Evolutionary conservation across 495 filamentous ascomycete species (phyloP).

Genomic region (Entonaema liquescens): DNA sequence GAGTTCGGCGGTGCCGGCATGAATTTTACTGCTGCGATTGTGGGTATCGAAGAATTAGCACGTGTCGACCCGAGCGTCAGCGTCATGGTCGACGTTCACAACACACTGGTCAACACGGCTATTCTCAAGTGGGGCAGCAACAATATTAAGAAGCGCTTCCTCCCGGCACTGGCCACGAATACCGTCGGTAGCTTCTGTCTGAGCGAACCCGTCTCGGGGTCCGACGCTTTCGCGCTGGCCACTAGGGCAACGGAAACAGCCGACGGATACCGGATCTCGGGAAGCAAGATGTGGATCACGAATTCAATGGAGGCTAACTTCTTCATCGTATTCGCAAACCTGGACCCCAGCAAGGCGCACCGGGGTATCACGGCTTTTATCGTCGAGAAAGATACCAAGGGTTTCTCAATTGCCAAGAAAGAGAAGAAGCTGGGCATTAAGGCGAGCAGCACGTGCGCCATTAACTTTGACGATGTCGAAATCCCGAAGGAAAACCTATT

Average conservation of each 20-base stretch:
- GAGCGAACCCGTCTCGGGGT: conserved; percentile 91
- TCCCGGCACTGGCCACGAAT: conserved; percentile 86
- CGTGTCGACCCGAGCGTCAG: conserved; percentile 94
- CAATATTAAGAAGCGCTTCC: conserved; percentile 79
- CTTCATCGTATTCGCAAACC: conserved; percentile 98
- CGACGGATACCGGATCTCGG: conserved; percentile 84
- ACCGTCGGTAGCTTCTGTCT: conserved; percentile 97
- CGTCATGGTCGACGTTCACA: conserved; percentile 95
- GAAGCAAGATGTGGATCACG: conserved; percentile 99
- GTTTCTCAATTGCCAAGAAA: conserved; percentile 98
- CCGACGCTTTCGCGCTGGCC: conserved; percentile 93
- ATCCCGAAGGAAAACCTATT: conserved; percentile 88
- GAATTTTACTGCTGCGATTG: conserved; percentile 97
- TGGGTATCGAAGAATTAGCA: conserved; percentile 96
- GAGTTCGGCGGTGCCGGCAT: conserved; percentile 96
- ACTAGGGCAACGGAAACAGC: conserved; percentile 81
- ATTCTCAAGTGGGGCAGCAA: conserved; percentile 84
- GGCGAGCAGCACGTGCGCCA: conserved; percentile 93
- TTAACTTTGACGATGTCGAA: conserved; percentile 97
- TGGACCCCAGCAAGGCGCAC: conserved; percentile 87
- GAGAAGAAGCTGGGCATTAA: conserved; percentile 99
- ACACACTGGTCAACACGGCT: conserved; percentile 95
- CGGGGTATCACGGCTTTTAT: conserved; percentile 97
- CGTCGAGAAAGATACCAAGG: conserved; percentile 86
- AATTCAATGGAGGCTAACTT: conserved; percentile 92